These are phyloP conservation scores for Claviceps cyperi DNA, from an alignment of 2,329 filamentous ascomycete species.

Conservation along the genomic window DNA sequence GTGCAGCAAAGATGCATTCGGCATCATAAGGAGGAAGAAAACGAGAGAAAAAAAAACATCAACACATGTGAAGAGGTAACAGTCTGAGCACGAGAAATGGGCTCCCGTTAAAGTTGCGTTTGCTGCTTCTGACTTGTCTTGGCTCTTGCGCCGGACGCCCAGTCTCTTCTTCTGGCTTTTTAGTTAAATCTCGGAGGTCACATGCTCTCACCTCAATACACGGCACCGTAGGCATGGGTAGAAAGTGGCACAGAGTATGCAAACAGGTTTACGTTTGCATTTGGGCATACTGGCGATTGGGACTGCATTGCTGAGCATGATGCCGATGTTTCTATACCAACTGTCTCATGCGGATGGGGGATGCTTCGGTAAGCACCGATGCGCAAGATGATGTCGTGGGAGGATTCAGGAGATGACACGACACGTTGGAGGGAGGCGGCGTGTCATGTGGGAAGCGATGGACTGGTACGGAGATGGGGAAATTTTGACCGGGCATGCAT, in stretches of 20 bases:
- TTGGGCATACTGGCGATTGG: slow-evolving; percentile 1
- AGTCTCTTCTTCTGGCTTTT: no score
- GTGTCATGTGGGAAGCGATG: neutral
- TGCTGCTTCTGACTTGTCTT: no score
- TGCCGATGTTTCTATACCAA: neutral
- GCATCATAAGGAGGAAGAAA: neutral
- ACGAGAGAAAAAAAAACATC: neutral
- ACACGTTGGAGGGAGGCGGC: neutral
- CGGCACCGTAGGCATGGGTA: neutral
- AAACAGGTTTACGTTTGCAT: neutral
- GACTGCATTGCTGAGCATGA: slow-evolving; percentile 3
- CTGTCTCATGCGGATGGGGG: neutral
- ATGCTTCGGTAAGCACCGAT: neutral
- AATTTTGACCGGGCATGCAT: neutral
- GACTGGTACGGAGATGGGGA: neutral
- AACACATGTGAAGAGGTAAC: neutral
- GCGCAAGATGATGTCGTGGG: neutral
- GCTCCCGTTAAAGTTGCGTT: no score
- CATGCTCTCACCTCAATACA: neutral
- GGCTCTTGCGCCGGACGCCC: no score
- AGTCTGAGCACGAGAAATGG: neutral
- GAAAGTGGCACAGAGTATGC: neutral
- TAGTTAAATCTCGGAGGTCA: no score
- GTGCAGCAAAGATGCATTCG: no score
- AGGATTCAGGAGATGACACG: neutral